These are phyloP conservation scores for Dactylonectria estremocensis DNA, from an alignment of 2,329 filamentous ascomycete genomes.

Conservation along the genomic window DNA sequence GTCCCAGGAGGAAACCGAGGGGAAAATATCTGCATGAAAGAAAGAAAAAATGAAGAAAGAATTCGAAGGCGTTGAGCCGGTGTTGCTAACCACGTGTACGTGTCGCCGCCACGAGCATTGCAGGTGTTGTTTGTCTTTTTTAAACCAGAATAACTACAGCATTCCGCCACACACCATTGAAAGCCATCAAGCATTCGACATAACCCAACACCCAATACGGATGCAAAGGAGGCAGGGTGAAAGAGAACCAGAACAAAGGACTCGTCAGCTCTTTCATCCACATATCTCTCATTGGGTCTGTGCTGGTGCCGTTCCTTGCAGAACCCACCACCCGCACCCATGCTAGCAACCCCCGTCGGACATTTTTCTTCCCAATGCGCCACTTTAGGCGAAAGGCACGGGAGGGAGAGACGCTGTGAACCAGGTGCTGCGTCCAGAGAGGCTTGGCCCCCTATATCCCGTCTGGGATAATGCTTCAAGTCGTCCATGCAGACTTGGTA, in stretches of 20 bases:
- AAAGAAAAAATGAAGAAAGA: neutral
- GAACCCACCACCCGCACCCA: slow-evolving; percentile 2
- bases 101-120: neutral
- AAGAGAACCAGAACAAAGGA: neutral
- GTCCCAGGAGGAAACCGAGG: neutral
- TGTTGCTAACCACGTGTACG: neutral
- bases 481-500: neutral
- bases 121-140: neutral
- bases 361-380: slow-evolving; percentile 14
- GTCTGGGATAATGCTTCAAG: neutral
- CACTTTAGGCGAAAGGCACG: slow-evolving; percentile 1
- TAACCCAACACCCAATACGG: neutral
- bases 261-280: slow-evolving; percentile 4
- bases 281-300: neutral
- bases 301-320: slow-evolving; percentile 9
- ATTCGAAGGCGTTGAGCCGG: neutral
- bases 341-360: neutral
- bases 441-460: neutral
- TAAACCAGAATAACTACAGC: neutral
- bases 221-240: neutral
- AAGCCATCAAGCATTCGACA: neutral
- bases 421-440: neutral
- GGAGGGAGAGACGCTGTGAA: neutral
- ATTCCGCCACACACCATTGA: neutral
- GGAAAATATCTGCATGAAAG: neutral